phyloP scores from a whole-genome alignment of 1,139 yeast species.

The Meyerozyma carpophila region DNA sequence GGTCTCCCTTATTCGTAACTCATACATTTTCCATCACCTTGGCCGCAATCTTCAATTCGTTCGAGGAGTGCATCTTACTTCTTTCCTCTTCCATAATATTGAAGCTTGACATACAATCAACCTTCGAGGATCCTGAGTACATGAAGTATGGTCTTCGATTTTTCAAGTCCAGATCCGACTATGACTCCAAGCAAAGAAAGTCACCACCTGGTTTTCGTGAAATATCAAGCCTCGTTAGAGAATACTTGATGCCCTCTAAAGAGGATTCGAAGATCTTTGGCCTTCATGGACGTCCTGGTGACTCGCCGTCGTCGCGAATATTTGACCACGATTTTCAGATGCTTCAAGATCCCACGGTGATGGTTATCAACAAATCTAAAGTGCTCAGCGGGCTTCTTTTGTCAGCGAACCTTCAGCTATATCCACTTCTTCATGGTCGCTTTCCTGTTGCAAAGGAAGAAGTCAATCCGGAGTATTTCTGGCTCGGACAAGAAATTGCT shows the following conservation, averaged over 20 bases:
- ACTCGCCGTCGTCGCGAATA: constrained; percentile 13
- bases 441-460: constrained; percentile 12
- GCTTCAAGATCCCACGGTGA: constrained; percentile 24
- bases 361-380: constrained; percentile 24
- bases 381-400: constrained; percentile 25
- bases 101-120: neutral
- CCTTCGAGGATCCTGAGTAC: constrained; percentile 17
- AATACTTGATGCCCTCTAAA: constrained; percentile 18
- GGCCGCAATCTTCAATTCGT: constrained; percentile 26
- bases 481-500: constrained; percentile 32
- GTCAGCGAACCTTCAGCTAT: constrained; percentile 22
- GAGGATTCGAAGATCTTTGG: constrained; percentile 18
- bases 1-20: constrained; percentile 9
- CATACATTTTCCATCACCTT: constrained; percentile 17
- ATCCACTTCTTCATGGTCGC: constrained; percentile 17
- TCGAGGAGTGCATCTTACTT: constrained; percentile 25
- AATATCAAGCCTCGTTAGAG: constrained; percentile 20
- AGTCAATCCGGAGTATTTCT: constrained; percentile 22
- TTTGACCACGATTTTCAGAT: constrained; percentile 19
- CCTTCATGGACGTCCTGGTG: constrained; percentile 7
- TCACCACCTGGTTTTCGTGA: constrained; percentile 29
- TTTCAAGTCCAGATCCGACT: constrained; percentile 20
- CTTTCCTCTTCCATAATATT: neutral
- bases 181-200: constrained; percentile 16
- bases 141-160: constrained; percentile 20